These are phyloP conservation scores for Quercus robur DNA, from an alignment of 306 rosid genomes.

Conservation along the genomic window DNA sequence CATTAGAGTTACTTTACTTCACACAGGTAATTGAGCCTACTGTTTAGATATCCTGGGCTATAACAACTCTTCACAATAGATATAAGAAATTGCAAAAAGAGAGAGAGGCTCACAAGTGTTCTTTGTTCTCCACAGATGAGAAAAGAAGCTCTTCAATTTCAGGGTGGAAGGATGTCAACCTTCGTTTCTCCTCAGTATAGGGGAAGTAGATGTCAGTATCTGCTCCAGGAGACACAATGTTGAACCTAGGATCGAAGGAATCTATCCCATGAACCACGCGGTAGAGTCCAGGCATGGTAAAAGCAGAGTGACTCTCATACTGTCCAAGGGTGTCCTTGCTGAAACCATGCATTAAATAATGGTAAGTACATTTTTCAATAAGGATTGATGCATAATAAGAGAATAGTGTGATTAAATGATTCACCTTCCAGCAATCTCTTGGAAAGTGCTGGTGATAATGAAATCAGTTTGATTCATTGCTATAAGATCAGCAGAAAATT, in stretches of 20 bases:
- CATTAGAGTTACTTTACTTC: too few species aligned
- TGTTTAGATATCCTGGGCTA: too few species aligned
- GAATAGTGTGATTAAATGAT: background rate
- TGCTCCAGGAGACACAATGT: conserved; percentile 98
- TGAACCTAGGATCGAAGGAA: conserved; percentile 96
- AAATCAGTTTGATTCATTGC: conserved; percentile 99
- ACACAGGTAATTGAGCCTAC: too few species aligned
- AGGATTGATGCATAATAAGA: background rate
- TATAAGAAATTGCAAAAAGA: background rate
- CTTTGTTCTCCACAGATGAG: conserved; percentile 79
- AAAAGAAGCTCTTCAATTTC: conserved; percentile 94
- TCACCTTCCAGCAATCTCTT: conserved; percentile 99
- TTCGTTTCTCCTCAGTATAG: conserved; percentile 54
- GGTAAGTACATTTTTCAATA: too few species aligned
- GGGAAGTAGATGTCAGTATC: conserved; percentile 86
- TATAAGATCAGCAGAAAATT: conserved; percentile 95
- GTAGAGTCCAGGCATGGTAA: conserved; percentile 97
- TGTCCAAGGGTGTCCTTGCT: conserved; percentile 98
- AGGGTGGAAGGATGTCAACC: conserved; percentile 74
- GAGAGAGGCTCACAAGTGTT: conserved; percentile 67
- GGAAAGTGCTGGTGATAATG: conserved; percentile 96
- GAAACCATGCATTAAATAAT: conserved; percentile 15
- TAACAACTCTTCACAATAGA: too few species aligned
- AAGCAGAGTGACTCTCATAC: conserved; percentile 96
- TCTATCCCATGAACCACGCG: conserved; percentile 97